Percentiles rank a stretch among this genome's conserved stretches.
Conservation (phyloP, 305 asterid genomes). For the Andrographis paniculata region DNA sequence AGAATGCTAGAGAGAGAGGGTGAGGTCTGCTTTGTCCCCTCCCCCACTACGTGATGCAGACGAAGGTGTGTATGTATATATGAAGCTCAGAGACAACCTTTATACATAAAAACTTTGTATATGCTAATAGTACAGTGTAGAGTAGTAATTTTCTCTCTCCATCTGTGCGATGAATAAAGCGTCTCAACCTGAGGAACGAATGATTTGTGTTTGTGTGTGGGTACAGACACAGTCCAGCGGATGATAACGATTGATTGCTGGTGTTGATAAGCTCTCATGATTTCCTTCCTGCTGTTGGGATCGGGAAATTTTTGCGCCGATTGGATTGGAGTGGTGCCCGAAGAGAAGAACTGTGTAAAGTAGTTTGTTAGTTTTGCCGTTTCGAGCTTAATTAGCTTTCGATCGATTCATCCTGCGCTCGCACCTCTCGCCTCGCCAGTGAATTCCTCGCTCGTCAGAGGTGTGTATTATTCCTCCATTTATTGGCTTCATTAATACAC, state of each 20-base stretch:
- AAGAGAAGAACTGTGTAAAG: constrained; percentile 9
- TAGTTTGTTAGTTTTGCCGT: constrained; percentile 27
- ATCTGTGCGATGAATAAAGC: background rate
- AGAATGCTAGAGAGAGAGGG: too few relatives aligned
- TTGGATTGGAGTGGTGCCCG: constrained; percentile 23
- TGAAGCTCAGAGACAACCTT: constrained; percentile 17
- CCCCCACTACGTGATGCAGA: too few relatives aligned
- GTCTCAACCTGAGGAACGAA: background rate
- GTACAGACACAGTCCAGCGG: background rate
- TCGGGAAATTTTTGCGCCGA: constrained; percentile 28
- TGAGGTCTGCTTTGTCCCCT: background rate
- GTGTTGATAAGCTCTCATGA: too few relatives aligned
- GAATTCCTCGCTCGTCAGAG: background rate
- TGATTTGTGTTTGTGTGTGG: too few relatives aligned
- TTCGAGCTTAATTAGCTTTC: constrained; percentile 9
- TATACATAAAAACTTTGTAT: background rate
- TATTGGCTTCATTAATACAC: background rate
- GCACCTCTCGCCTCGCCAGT: background rate
- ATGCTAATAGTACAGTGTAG: too few relatives aligned
- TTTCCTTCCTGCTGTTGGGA: constrained; percentile 29
- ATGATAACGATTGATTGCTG: too few relatives aligned
- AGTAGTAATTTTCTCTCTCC: too few relatives aligned
- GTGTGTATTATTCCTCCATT: background rate
- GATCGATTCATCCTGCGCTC: background rate
- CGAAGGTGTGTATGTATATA: too few relatives aligned